A percentile compares a stretch with the other conserved stretches of the same genome.
Conservation (phyloP, 768 basidiomycete genomes). For the Phlebiopsis gigantea region DNA sequence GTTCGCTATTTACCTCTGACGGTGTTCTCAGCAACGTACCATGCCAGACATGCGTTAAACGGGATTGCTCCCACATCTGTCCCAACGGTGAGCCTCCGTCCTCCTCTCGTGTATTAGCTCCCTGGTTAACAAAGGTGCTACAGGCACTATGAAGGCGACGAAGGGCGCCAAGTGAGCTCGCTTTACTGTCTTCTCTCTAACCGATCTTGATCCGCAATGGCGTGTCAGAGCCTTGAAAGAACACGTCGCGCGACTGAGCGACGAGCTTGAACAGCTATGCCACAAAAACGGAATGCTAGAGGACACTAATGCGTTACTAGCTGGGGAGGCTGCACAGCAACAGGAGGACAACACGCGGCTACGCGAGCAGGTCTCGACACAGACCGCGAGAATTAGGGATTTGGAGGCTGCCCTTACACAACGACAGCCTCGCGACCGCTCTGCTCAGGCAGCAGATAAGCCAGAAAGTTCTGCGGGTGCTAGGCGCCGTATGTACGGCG, state of each 20-base stretch:
- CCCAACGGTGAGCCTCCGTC: constrained; percentile 35
- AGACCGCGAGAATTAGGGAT: constrained; percentile 38
- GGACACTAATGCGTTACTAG: too few relatives aligned
- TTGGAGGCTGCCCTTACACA: constrained; percentile 39
- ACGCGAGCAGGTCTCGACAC: constrained; percentile 39
- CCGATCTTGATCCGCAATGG: background rate
- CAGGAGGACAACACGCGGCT: constrained; percentile 46
- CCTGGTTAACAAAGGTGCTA: too few relatives aligned
- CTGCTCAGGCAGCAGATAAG: constrained; percentile 15
- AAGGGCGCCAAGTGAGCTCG: constrained; percentile 50
- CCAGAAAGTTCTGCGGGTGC: constrained; percentile 9
- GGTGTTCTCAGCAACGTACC: constrained; percentile 39
- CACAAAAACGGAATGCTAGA: too few relatives aligned
- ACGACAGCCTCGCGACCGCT: constrained; percentile 12
- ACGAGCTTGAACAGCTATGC: too few relatives aligned
- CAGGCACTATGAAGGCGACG: constrained; percentile 46
- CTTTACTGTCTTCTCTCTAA: background rate
- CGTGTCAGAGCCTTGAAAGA: constrained; percentile 42
- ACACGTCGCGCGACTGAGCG: constrained; percentile 41
- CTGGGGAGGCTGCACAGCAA: too few relatives aligned
- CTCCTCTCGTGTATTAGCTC: too few relatives aligned
- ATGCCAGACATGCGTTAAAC: constrained; percentile 49
- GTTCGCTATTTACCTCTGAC: background rate
- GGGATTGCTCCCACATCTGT: constrained; percentile 48
- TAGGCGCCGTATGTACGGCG: constrained; percentile 11